Evolutionary conservation across 306 rosid genomes (phyloP).

Genomic region (Gastrolobium bilobum): DNA sequence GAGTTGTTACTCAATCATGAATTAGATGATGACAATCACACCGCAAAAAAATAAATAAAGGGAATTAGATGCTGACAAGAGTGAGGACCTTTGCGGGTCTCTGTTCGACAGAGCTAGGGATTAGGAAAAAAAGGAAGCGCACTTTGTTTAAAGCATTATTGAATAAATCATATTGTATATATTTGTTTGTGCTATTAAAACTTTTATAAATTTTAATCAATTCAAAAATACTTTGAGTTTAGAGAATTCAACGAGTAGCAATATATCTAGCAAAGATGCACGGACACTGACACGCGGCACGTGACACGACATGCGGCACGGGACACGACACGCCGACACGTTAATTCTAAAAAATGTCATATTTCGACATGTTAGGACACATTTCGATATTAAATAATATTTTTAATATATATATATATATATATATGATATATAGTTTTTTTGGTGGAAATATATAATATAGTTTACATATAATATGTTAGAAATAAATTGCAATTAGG

Average conservation of each 20-base stretch:
- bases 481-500: too few species aligned
- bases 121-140: neutral
- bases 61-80: neutral
- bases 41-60: neutral
- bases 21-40: slow-evolving; percentile 21
- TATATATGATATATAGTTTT: too few species aligned
- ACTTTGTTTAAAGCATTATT: neutral
- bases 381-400: too few species aligned
- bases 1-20: slow-evolving; percentile 41
- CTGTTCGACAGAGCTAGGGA: neutral
- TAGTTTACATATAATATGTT: too few species aligned
- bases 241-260: neutral
- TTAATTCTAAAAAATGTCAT: too few species aligned
- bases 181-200: neutral
- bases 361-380: too few species aligned
- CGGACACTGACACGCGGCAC: too few species aligned
- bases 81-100: neutral
- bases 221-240: neutral
- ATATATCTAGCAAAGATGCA: too few species aligned
- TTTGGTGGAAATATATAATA: too few species aligned
- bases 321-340: too few species aligned
- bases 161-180: neutral
- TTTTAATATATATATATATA: too few species aligned
- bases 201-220: neutral
- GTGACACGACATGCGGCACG: too few species aligned